These are phyloP conservation scores for Venturia aucupariae DNA, from an alignment of 2,329 filamentous ascomycete genomes.

Conservation along the genomic window DNA sequence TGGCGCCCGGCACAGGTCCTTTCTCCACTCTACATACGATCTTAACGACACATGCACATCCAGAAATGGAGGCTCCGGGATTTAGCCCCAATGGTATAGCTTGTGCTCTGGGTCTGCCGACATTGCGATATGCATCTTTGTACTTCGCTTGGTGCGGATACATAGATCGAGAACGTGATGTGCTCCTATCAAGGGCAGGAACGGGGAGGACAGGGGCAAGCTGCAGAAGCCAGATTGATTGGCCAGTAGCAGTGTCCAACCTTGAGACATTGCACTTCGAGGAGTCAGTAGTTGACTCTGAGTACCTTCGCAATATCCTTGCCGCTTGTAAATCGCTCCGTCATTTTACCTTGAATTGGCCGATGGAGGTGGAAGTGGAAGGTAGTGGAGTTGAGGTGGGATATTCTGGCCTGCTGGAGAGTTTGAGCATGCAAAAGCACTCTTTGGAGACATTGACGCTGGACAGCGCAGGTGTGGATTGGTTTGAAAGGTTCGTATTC, in stretches of 20 bases:
- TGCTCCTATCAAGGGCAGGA: neutral
- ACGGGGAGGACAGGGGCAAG: neutral
- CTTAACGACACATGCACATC: neutral
- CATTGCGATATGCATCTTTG: neutral
- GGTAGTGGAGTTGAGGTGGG: neutral
- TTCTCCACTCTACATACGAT: neutral
- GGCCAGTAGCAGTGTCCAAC: neutral
- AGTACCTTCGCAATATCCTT: neutral
- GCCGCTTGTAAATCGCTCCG: neutral
- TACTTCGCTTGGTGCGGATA: neutral
- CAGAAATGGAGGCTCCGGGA: neutral
- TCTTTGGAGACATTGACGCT: neutral
- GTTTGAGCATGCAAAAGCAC: neutral
- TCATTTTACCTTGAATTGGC: neutral
- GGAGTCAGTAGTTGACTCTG: neutral
- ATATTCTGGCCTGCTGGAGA: neutral
- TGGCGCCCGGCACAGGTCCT: neutral
- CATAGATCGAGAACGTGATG: neutral
- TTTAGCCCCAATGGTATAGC: neutral
- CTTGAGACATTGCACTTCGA: neutral
- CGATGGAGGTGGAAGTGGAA: neutral
- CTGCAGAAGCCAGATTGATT: neutral
- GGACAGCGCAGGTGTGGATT: neutral
- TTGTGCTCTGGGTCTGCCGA: neutral
- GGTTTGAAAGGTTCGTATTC: conserved; percentile 2